Conservation (phyloP, 306 rosid species). For the Pterocarpus macrocarpus region DNA sequence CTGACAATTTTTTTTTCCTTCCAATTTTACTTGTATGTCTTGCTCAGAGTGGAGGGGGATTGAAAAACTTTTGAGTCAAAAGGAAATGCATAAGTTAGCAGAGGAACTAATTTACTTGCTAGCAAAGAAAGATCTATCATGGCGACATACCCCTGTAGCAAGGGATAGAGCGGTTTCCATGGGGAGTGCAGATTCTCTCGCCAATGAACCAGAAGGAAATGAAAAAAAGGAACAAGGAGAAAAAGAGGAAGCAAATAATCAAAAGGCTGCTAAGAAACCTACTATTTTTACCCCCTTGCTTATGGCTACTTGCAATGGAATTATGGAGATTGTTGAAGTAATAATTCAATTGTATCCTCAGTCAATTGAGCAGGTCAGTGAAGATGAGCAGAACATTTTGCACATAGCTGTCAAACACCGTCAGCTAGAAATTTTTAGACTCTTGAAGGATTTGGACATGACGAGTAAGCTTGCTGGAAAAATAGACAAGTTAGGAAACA, state of each 20-base stretch:
- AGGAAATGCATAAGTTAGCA: conserved; percentile 48
- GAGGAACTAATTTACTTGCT: conserved; percentile 42
- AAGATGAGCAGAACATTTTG: conserved; percentile 50
- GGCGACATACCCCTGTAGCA: conserved; percentile 28
- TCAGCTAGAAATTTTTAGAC: conserved; percentile 28
- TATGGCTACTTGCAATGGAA: conserved; percentile 55
- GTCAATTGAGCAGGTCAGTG: conserved; percentile 52
- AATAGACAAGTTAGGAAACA: conserved; percentile 47
- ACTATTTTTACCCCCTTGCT: conserved; percentile 54
- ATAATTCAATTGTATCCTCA: conserved; percentile 50
- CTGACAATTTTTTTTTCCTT: not conserved
- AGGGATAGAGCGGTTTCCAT: conserved; percentile 42
- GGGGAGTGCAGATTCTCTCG: not conserved
- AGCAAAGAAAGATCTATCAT: conserved; percentile 47
- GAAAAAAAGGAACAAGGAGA: not conserved
- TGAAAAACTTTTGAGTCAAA: conserved; percentile 51
- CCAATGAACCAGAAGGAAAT: not conserved
- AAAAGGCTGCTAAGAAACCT: not conserved
- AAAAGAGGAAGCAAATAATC: not conserved
- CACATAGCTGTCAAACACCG: conserved; percentile 51
- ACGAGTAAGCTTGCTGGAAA: conserved; percentile 41
- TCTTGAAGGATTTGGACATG: conserved; percentile 44
- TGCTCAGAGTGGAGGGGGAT: conserved; percentile 51
- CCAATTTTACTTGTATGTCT: not conserved
- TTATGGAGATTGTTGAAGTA: conserved; percentile 52